Base-by-base conservation (phyloP, 495 filamentous ascomycete species). In the Achaetomiella virescens region DNA sequence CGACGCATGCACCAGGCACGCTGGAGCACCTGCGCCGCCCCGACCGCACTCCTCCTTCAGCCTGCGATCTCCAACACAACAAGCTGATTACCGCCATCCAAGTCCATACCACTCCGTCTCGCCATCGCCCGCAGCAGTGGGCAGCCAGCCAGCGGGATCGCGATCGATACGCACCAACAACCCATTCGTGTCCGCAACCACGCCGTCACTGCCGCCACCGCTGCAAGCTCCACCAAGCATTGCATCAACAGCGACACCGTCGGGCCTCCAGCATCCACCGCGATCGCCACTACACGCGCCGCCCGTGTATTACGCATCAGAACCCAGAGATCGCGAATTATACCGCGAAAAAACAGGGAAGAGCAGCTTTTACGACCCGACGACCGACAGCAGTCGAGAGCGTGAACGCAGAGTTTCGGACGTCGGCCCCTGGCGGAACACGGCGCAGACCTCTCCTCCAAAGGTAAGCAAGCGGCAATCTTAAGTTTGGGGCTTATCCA, bases 291-390 rank as follows among this genome's bases (percentile, higher is more conserved):
- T 70, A 59, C 69, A 72, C 57, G 61, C 69, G 36, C 66, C 69
- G n/a, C 43, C 63, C 29, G 57, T 61, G 38, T 71, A 66, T 24
- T 68, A 66, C 38, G 51, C 63, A 20, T 24, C 61, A 15, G 68
- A 66, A 6, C 54, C 57, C 25, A 64, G 68, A 20, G 68, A 72
- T 47, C 70, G 66, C 15, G 62, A 70, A 8, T 9, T 50, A 24
- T 40, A 63, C 24, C 75, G 72, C 64, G 77, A 80, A 44, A 78
- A 78, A 60, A 59, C 71, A 21, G 59, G 56, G 9, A 52, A 70
- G 33, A 72, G 76, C 55, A 74, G 72, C 61, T 81, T 80, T 64
- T 82, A 82, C 69, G 79, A 82, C 57, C 79, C 78, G 24, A 78
- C 77, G 20, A 74, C 77, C 17, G 79, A 82, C 57, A 68, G 75